Conservation (phyloP, 2,329 filamentous ascomycete genomes). For the Westerdykella sp. region DNA sequence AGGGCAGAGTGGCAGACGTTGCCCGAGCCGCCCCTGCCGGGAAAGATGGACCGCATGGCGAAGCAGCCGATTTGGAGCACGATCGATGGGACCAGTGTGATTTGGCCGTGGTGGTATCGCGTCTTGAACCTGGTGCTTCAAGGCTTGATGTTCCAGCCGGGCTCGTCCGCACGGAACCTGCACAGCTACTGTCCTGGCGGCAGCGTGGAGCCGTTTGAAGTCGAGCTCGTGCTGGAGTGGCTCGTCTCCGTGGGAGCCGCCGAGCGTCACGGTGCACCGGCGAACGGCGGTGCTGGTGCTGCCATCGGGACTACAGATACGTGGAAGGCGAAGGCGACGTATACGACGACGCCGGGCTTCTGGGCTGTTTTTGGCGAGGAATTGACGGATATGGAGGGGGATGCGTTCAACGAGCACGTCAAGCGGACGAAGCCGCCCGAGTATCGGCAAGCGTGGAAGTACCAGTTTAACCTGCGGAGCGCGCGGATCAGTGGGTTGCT, state of each 20-base stretch:
- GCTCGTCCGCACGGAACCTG: constrained; percentile 49
- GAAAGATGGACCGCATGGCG: constrained; percentile 35
- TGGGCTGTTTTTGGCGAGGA: constrained; percentile 32
- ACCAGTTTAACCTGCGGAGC: not conserved
- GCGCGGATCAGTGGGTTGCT: not conserved
- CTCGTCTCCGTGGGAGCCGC: constrained; percentile 22
- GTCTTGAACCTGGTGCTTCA: constrained; percentile 59
- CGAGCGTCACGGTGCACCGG: constrained; percentile 15
- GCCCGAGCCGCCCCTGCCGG: constrained; percentile 25
- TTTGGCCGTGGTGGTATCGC: constrained; percentile 55
- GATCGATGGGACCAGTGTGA: constrained; percentile 56
- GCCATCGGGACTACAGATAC: no score
- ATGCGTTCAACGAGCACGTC: constrained; percentile 29
- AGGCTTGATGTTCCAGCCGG: constrained; percentile 56
- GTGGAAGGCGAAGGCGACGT: no score
- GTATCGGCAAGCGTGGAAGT: not conserved
- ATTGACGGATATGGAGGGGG: constrained; percentile 20
- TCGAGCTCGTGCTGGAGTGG: constrained; percentile 29
- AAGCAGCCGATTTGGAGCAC: constrained; percentile 65
- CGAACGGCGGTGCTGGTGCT: constrained; percentile 12
- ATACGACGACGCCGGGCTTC: constrained; percentile 8
- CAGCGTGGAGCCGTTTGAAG: constrained; percentile 27
- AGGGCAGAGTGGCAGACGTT: constrained; percentile 14
- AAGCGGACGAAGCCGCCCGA: constrained; percentile 13
- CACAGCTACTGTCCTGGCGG: constrained; percentile 35